A percentile compares a stretch with the other conserved stretches of the same genome.
Evolutionary conservation across 176 grass and related monocot species (phyloP).

Genomic region (Musa itinerans): DNA sequence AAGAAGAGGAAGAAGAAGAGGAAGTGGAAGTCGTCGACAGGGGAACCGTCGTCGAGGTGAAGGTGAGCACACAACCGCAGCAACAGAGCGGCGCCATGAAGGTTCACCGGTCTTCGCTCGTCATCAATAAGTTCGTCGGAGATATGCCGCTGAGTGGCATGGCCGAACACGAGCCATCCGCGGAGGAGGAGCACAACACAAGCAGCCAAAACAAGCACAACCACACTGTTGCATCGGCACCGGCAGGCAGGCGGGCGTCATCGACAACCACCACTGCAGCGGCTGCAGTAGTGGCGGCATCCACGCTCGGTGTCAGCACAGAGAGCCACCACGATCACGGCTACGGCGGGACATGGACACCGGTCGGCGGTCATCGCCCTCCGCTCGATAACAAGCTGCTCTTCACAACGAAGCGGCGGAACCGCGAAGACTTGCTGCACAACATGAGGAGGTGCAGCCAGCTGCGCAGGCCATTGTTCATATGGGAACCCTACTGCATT

Average conservation of each 20-base stretch:
- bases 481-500: constrained; percentile 88
- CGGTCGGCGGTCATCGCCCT: not conserved
- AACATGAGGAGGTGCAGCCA: constrained; percentile 71
- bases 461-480: constrained; percentile 60
- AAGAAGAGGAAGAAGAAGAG: constrained; percentile 47
- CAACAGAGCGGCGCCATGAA: constrained; percentile 25
- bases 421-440: constrained; percentile 60
- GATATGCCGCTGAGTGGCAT: constrained; percentile 23
- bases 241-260: constrained; percentile 40
- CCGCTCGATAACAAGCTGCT: constrained; percentile 43
- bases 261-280: constrained; percentile 50
- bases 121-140: constrained; percentile 99
- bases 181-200: too few species aligned
- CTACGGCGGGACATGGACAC: constrained; percentile 7
- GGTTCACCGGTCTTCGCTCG: constrained; percentile 62
- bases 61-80: constrained; percentile 69
- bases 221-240: not conserved
- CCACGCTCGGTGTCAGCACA: constrained; percentile 11
- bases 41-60: constrained; percentile 79
- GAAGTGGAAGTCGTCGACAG: constrained; percentile 91
- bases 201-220: too few species aligned
- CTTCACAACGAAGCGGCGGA: constrained; percentile 41
- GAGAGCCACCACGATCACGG: constrained; percentile 24
- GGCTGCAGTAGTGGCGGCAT: constrained; percentile 43
- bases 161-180: too few species aligned